Evolutionary conservation across 2,329 filamentous ascomycete genomes (phyloP).

Genomic region (Coleophoma cylindrospora): DNA sequence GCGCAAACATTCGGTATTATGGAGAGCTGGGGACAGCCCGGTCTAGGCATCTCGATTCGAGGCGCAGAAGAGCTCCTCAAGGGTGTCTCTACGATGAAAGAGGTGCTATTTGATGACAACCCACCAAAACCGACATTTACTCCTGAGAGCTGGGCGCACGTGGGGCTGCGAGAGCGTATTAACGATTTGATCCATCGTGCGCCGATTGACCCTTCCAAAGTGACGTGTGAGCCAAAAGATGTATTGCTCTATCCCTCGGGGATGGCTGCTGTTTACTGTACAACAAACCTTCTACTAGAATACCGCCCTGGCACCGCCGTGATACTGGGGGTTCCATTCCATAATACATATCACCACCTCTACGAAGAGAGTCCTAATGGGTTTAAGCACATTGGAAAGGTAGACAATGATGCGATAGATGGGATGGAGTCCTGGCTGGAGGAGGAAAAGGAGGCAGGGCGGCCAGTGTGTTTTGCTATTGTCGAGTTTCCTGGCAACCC

Average conservation of each 20-base stretch:
- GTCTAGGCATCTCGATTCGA: no score
- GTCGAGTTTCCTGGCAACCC: constrained; percentile 47
- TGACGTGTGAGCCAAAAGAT: constrained; percentile 27
- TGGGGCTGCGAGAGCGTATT: no score
- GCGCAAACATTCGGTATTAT: no score
- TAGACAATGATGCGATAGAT: constrained; percentile 36
- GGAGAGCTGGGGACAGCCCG: no score
- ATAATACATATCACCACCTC: constrained; percentile 42
- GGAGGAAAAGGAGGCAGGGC: constrained; percentile 20
- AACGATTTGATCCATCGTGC: no score
- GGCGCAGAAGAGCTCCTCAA: no score
- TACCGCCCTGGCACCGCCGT: constrained; percentile 31
- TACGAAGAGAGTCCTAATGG: constrained; percentile 35
- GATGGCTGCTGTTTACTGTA: constrained; percentile 45
- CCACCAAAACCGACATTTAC: no score
- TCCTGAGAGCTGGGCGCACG: no score
- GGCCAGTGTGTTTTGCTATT: constrained; percentile 39
- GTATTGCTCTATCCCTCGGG: constrained; percentile 49
- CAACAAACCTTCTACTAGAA: constrained; percentile 32
- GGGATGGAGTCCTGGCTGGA: constrained; percentile 40
- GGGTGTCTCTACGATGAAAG: no score
- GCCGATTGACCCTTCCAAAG: no score
- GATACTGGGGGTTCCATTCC: constrained; percentile 46
- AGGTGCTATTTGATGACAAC: no score
- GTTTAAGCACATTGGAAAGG: constrained; percentile 41